A percentile compares a stretch with the other conserved stretches of the same genome.
phyloP scores from a whole-genome alignment of 805 yeast species.

The Metschnikowia sp. region DNA sequence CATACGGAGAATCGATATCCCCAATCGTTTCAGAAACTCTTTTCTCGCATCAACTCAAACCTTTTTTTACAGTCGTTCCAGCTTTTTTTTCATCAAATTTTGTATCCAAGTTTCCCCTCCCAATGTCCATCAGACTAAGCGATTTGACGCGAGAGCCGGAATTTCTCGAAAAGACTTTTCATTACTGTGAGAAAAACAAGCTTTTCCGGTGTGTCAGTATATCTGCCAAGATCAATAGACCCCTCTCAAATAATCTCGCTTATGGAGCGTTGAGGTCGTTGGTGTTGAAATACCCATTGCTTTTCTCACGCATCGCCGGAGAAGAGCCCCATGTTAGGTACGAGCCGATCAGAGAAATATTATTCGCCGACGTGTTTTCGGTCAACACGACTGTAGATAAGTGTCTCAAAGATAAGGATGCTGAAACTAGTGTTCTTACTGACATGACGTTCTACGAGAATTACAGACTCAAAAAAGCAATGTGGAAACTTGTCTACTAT shows the following conservation, averaged over 20 bases:
- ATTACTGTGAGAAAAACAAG: constrained; percentile 5
- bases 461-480: background rate
- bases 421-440: too few species aligned
- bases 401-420: too few species aligned
- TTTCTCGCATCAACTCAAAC: too few species aligned
- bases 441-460: too few species aligned
- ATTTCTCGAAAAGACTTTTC: constrained; percentile 5
- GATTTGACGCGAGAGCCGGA: constrained; percentile 8
- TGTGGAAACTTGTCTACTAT: constrained; percentile 10
- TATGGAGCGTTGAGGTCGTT: background rate
- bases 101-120: too few species aligned
- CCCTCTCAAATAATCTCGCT: constrained; percentile 4
- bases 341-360: constrained; percentile 1
- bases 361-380: too few species aligned
- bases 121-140: too few species aligned
- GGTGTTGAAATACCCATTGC: constrained; percentile 10
- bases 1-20: too few species aligned
- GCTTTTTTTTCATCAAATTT: too few species aligned
- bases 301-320: constrained; percentile 6
- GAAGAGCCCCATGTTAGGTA: constrained; percentile 6
- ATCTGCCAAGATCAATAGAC: constrained; percentile 4
- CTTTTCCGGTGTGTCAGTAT: constrained; percentile 8
- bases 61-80: too few species aligned
- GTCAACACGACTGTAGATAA: too few species aligned
- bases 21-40: too few species aligned